Evolutionary conservation across 495 filamentous ascomycete genomes (phyloP).

Genomic region (Aspergillus avenaceus): DNA sequence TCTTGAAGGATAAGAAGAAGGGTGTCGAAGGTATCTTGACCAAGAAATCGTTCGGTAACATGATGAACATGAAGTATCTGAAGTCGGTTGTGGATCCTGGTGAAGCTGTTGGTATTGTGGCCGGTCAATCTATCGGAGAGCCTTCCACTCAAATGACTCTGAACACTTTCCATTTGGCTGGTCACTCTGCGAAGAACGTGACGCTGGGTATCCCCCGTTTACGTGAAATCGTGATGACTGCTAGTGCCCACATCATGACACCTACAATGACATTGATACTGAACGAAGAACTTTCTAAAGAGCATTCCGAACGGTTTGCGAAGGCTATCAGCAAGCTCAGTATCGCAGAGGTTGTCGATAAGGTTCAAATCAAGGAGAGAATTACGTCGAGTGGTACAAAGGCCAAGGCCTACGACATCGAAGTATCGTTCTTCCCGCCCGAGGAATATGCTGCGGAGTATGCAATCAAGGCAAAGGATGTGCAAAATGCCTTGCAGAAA

Average conservation of each 20-base stretch:
- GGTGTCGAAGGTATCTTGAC: slow-evolving; percentile 46
- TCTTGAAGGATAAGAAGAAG: slow-evolving; percentile 77
- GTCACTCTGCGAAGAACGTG: slow-evolving; percentile 97
- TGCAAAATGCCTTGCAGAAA: slow-evolving; percentile 71
- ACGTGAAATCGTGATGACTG: slow-evolving; percentile 98
- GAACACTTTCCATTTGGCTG: slow-evolving; percentile 99
- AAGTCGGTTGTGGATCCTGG: slow-evolving; percentile 92
- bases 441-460: slow-evolving; percentile 82
- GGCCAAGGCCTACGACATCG: slow-evolving; percentile 80
- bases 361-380: slow-evolving; percentile 71
- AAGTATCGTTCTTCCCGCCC: slow-evolving; percentile 76
- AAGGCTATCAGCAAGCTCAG: slow-evolving; percentile 90
- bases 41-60: slow-evolving; percentile 74
- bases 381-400: slow-evolving; percentile 62
- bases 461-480: slow-evolving; percentile 72
- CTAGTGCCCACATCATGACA: slow-evolving; percentile 79
- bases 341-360: slow-evolving; percentile 80
- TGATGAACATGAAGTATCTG: slow-evolving; percentile 88
- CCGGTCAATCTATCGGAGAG: slow-evolving; percentile 93
- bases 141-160: slow-evolving; percentile 99
- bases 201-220: slow-evolving; percentile 97
- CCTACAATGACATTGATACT: slow-evolving; percentile 86
- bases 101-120: slow-evolving; percentile 96
- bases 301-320: slow-evolving; percentile 73
- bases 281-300: slow-evolving; percentile 64